These are phyloP conservation scores for Calamus simplicifolius DNA, from an alignment of 176 grass and related monocot genomes.

Conservation along the genomic window DNA sequence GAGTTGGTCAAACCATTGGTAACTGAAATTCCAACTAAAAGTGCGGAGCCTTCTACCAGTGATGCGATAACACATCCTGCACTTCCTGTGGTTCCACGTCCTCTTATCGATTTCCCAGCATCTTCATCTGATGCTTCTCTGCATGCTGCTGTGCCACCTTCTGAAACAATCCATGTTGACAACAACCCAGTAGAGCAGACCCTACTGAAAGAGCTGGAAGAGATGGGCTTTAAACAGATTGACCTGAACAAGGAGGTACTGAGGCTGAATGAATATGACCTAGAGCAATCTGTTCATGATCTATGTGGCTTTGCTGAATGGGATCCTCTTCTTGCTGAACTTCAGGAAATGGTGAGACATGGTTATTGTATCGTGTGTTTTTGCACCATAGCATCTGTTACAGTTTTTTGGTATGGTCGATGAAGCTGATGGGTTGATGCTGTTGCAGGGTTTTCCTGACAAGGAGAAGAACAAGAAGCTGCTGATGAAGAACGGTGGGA, in stretches of 20 bases:
- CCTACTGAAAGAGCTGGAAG: constrained; percentile 46
- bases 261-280: constrained; percentile 51
- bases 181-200: constrained; percentile 34
- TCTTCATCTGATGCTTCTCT: background rate
- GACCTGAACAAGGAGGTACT: constrained; percentile 85
- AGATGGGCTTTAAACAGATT: constrained; percentile 56
- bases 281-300: constrained; percentile 52
- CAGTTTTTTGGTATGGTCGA: no score
- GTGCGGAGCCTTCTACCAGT: background rate
- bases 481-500: constrained; percentile 28
- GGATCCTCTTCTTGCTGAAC: constrained; percentile 52
- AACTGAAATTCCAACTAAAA: background rate
- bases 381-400: background rate
- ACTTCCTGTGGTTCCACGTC: constrained; percentile 8
- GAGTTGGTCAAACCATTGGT: background rate
- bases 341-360: constrained; percentile 51
- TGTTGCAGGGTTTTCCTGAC: constrained; percentile 45
- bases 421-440: background rate
- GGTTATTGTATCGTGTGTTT: background rate
- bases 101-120: constrained; percentile 8
- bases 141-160: background rate
- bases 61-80: background rate
- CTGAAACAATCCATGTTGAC: background rate
- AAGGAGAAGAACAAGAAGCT: constrained; percentile 41
- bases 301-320: constrained; percentile 54